Conservation (phyloP, 1,284 basidiomycete genomes). For the Wolfiporia cocos region DNA sequence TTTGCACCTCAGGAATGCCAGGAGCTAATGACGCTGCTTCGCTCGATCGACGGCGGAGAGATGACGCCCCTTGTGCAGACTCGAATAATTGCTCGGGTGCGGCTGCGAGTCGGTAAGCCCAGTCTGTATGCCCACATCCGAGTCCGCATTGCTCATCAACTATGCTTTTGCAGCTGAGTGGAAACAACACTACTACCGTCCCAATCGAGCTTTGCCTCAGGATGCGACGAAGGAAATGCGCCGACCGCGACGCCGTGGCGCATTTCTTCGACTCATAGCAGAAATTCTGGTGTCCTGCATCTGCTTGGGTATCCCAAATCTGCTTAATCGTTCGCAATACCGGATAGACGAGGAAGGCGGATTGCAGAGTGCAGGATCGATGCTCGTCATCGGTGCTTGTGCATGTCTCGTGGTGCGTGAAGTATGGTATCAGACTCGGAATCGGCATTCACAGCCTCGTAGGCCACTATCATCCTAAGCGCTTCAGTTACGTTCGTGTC, state of each 20-base stretch:
- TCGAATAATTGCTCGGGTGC: conserved; percentile 58
- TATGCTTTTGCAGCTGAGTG: conserved; percentile 45
- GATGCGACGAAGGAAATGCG: conserved; percentile 32
- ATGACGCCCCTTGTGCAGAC: conserved; percentile 47
- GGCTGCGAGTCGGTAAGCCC: conserved; percentile 57
- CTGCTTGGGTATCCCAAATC: conserved; percentile 70
- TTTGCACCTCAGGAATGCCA: conserved; percentile 71
- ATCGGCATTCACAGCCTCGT: background rate
- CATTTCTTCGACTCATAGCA: conserved; percentile 41
- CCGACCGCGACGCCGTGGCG: conserved; percentile 27
- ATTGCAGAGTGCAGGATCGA: conserved; percentile 43
- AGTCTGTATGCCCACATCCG: background rate
- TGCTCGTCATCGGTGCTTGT: conserved; percentile 57
- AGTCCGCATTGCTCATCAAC: background rate
- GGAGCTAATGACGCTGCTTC: conserved; percentile 57
- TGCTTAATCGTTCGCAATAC: conserved; percentile 52
- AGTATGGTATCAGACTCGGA: background rate
- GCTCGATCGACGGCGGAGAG: conserved; percentile 39
- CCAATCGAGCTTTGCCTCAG: conserved; percentile 51
- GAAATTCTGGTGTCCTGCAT: conserved; percentile 55
- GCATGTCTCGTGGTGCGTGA: conserved; percentile 61
- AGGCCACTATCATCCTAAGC: conserved; percentile 74
- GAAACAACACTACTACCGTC: conserved; percentile 65
- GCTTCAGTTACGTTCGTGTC: conserved; percentile 74
- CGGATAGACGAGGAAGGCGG: conserved; percentile 56